phyloP scores from a whole-genome alignment of 257 asterid species.

The Ocimum tenuiflorum region DNA sequence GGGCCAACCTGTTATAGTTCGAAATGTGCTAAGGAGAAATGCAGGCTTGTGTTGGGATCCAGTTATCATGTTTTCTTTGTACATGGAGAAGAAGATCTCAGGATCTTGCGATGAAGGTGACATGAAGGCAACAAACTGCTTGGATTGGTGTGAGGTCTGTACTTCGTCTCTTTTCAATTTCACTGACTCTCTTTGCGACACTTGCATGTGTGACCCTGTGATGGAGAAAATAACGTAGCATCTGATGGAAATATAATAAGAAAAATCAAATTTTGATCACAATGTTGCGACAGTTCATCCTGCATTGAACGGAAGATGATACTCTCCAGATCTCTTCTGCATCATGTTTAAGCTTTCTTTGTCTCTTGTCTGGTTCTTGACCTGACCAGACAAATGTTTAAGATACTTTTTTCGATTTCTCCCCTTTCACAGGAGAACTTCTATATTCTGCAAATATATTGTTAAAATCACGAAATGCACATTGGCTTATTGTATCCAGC shows the following conservation, averaged over 20 bases:
- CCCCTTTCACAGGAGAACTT: not conserved
- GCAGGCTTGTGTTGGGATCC: constrained; percentile 81
- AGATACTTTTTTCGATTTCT: not conserved
- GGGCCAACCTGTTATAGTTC: constrained; percentile 88
- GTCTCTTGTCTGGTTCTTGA: constrained; percentile 9
- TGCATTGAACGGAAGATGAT: constrained; percentile 5
- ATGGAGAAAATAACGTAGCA: constrained; percentile 8
- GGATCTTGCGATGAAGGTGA: constrained; percentile 37
- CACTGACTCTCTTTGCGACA: not conserved
- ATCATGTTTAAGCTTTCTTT: constrained; percentile 2
- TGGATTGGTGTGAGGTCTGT: constrained; percentile 97
- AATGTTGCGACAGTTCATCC: not conserved
- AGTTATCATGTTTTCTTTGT: constrained; percentile 57
- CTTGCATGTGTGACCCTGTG: not conserved
- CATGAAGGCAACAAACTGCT: constrained; percentile 34
- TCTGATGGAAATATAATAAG: not conserved
- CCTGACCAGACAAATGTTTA: not conserved
- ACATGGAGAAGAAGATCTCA: constrained; percentile 60
- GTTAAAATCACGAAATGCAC: not conserved
- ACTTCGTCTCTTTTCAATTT: constrained; percentile 5
- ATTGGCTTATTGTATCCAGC: not conserved
- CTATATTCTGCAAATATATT: not conserved
- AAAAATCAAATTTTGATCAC: not conserved
- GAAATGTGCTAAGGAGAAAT: constrained; percentile 48
- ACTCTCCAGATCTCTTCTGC: not conserved